Evolutionary conservation across 2,329 filamentous ascomycete species (phyloP).

Genomic region (Fusarium subtropicale): DNA sequence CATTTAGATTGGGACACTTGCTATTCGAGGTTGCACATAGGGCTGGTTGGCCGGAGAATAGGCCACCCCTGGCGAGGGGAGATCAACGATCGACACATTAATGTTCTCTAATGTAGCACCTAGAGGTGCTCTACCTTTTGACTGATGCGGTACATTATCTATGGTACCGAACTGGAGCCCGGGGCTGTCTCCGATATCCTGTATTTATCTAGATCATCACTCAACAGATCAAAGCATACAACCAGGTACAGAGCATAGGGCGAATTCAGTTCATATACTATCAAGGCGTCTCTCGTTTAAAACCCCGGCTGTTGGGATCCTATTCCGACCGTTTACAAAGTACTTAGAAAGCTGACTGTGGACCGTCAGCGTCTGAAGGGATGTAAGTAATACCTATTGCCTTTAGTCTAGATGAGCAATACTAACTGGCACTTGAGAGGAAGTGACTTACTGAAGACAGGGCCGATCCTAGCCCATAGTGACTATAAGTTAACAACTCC

Average conservation of each 20-base stretch:
- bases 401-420: not conserved
- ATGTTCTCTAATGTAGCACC: not conserved
- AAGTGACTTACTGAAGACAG: not conserved
- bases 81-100: not conserved
- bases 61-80: not conserved
- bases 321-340: not conserved
- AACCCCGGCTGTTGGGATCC: not conserved
- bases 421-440: not conserved
- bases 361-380: not conserved
- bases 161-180: not conserved
- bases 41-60: not conserved
- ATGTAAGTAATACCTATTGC: not conserved
- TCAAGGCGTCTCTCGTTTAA: not conserved
- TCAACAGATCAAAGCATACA: not conserved
- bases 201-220: not conserved
- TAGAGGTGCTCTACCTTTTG: not conserved
- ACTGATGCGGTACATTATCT: not conserved
- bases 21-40: not conserved
- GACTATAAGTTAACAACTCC: not conserved
- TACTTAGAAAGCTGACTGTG: not conserved
- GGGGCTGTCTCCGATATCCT: not conserved
- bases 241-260: not conserved
- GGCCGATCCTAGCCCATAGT: not conserved
- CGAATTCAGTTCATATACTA: not conserved
- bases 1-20: not conserved